Evolutionary conservation across 2,329 filamentous ascomycete species (phyloP).

Genomic region (Fusarium lateritium): DNA sequence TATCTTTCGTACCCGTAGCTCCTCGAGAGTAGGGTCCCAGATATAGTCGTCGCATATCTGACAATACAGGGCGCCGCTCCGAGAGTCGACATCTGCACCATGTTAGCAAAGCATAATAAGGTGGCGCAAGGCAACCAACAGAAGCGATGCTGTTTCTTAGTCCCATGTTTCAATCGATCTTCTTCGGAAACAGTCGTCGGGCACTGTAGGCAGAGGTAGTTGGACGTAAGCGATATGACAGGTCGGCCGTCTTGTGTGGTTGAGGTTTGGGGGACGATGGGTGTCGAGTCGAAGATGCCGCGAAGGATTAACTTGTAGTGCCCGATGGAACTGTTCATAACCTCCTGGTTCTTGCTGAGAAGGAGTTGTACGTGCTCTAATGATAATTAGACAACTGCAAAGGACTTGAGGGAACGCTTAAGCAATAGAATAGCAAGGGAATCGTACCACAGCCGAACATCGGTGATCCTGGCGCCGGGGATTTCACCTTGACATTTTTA

Average conservation of each 20-base stretch:
- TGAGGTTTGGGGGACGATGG: slow-evolving; percentile 75
- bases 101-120: slow-evolving; percentile 46
- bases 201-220: slow-evolving; percentile 82
- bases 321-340: slow-evolving; percentile 77
- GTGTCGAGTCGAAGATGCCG: slow-evolving; percentile 77
- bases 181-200: slow-evolving; percentile 77
- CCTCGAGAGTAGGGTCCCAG: slow-evolving; percentile 85
- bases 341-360: slow-evolving; percentile 72
- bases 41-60: slow-evolving; percentile 87
- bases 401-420: slow-evolving; percentile 2
- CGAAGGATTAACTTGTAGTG: slow-evolving; percentile 81
- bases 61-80: slow-evolving; percentile 82
- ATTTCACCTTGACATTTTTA: slow-evolving; percentile 73
- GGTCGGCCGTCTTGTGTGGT: slow-evolving; percentile 70
- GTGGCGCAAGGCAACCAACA: slow-evolving; percentile 65
- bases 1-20: slow-evolving; percentile 79
- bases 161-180: slow-evolving; percentile 76
- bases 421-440: slow-evolving; percentile 18
- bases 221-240: slow-evolving; percentile 74
- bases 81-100: slow-evolving; percentile 79
- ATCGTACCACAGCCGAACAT: slow-evolving; percentile 75
- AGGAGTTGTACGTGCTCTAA: slow-evolving; percentile 81
- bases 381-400: slow-evolving; percentile 48
- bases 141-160: slow-evolving; percentile 79
- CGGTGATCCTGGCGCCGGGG: slow-evolving; percentile 70